Evolutionary conservation across 2,329 filamentous ascomycete genomes (phyloP).

Genomic region (Phialophora expanda): DNA sequence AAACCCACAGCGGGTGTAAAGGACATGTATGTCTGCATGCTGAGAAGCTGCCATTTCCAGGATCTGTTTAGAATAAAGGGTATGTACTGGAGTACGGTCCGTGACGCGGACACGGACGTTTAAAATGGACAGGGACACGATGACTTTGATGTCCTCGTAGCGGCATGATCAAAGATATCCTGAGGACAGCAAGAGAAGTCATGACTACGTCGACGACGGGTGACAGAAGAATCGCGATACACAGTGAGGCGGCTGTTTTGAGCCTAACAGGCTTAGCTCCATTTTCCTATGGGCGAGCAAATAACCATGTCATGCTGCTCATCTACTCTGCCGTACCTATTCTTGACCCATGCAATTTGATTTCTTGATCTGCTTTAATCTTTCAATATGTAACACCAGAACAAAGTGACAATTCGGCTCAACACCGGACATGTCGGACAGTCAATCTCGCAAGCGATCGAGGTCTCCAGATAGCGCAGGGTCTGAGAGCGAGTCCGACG

Average conservation of each 20-base stretch:
- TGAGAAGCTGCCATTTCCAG: background rate
- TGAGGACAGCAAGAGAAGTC: background rate
- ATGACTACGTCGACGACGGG: background rate
- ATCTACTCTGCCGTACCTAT: background rate
- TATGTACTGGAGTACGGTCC: background rate
- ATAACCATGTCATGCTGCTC: background rate
- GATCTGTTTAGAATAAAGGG: background rate
- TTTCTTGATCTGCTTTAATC: background rate
- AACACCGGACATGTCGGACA: conserved; percentile 26
- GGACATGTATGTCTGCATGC: background rate
- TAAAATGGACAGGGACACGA: background rate
- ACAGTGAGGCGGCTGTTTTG: background rate
- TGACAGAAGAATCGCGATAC: background rate
- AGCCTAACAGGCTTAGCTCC: background rate
- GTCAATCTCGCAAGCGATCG: conserved; percentile 27
- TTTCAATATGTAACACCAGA: background rate
- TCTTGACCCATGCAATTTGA: background rate
- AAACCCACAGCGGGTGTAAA: background rate
- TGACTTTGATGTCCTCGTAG: background rate
- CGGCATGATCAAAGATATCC: background rate
- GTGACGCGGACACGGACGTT: background rate
- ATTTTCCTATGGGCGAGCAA: background rate
- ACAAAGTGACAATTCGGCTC: background rate
- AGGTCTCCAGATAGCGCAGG: conserved; percentile 17
- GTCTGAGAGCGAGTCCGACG: conserved; percentile 62